Conservation (phyloP, 116 monocot species). For the Papilionanthe hybrid region DNA sequence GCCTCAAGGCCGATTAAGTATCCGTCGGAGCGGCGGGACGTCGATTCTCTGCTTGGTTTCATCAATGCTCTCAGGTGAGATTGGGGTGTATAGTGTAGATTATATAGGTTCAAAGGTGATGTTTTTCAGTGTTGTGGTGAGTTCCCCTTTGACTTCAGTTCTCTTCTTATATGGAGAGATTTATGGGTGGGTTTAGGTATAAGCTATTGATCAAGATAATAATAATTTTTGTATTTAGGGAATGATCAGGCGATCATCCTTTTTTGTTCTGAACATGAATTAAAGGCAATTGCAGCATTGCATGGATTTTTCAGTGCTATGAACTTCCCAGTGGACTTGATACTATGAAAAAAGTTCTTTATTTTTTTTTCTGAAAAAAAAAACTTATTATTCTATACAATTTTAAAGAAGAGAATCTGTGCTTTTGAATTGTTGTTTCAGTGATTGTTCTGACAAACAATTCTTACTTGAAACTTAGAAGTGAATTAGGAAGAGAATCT, state of each 20-base stretch:
- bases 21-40: constrained; percentile 83
- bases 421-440: too few species aligned
- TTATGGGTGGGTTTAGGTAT: not conserved
- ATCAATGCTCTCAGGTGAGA: constrained; percentile 70
- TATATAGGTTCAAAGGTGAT: not conserved
- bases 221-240: not conserved
- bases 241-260: constrained; percentile 7
- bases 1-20: constrained; percentile 69
- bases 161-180: not conserved
- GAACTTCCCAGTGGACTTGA: too few species aligned
- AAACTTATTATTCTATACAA: too few species aligned
- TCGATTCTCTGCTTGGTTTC: constrained; percentile 70
- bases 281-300: too few species aligned
- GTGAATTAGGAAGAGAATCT: too few species aligned
- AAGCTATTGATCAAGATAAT: not conserved
- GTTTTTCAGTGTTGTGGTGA: not conserved
- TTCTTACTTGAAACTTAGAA: too few species aligned
- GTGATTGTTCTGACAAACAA: too few species aligned
- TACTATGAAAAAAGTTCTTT: too few species aligned
- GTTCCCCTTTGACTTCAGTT: not conserved
- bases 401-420: too few species aligned
- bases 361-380: too few species aligned
- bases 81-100: not conserved
- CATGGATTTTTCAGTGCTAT: too few species aligned
- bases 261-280: too few species aligned